Conservation (phyloP, 345 rosid genomes). For the Eucalyptus paniculata region DNA sequence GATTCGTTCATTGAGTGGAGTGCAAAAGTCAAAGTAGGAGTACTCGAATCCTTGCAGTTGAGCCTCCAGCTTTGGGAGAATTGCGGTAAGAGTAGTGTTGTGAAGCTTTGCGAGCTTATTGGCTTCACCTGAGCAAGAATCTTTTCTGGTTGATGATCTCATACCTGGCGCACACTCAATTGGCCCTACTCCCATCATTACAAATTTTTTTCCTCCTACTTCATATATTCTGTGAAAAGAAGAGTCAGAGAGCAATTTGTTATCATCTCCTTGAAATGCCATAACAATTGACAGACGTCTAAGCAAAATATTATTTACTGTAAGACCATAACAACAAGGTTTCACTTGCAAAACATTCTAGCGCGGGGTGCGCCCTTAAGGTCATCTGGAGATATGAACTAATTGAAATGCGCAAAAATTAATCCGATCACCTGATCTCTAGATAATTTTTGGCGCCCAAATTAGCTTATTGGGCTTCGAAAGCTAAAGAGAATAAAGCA, state of each 20-base stretch:
- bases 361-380: not conserved
- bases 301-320: not conserved
- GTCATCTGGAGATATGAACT: not conserved
- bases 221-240: not conserved
- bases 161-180: not conserved
- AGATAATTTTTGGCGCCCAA: too few species aligned
- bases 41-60: constrained; percentile 14
- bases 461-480: not conserved
- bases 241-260: not conserved
- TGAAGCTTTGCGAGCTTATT: constrained; percentile 1
- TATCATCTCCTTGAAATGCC: not conserved
- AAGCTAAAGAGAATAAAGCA: too few species aligned
- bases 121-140: not conserved
- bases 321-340: not conserved
- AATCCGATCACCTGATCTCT: too few species aligned
- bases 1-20: not conserved
- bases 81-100: constrained; percentile 1
- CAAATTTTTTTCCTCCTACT: not conserved
- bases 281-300: not conserved
- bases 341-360: not conserved
- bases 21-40: constrained; percentile 4
- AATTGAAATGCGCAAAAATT: not conserved
- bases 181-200: not conserved
- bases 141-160: not conserved
- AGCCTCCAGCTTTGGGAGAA: not conserved